A percentile compares a stretch with the other conserved stretches of the same genome.
Conservation (phyloP, 2,329 filamentous ascomycete species). For the Drechmeria coniospora region DNA sequence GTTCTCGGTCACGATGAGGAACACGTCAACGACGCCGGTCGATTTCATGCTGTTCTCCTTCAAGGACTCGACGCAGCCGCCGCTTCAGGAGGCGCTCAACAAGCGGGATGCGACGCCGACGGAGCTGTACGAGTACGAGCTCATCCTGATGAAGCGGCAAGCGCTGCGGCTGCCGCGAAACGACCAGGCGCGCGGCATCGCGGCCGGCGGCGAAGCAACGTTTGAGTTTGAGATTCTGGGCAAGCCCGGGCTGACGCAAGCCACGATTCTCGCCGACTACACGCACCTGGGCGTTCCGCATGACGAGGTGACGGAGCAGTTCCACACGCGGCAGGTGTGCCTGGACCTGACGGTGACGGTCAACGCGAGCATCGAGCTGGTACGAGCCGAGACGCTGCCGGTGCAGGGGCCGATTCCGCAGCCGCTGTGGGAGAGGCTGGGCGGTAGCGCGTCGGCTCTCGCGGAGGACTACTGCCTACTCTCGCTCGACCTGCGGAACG, state of each 20-base stretch:
- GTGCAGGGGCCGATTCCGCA: conserved; percentile 51
- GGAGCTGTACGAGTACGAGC: conserved; percentile 75
- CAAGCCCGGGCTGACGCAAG: conserved; percentile 68
- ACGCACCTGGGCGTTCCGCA: conserved; percentile 57
- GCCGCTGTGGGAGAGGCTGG: conserved; percentile 38
- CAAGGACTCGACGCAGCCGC: conserved; percentile 69
- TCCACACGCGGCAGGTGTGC: conserved; percentile 72
- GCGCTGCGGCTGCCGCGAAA: conserved; percentile 44
- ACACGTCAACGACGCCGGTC: conserved; percentile 59
- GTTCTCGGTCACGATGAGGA: conserved; percentile 69
- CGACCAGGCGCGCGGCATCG: conserved; percentile 42
- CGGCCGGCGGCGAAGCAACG: conserved; percentile 48
- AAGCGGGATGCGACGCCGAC: conserved; percentile 64
- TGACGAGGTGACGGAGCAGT: conserved; percentile 54
- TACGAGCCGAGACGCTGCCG: conserved; percentile 63
- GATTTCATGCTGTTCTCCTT: conserved; percentile 82
- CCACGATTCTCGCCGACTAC: conserved; percentile 73
- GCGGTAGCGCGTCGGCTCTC: conserved; percentile 18
- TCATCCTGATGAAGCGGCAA: conserved; percentile 60
- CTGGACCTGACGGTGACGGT: conserved; percentile 77
- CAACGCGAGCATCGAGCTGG: conserved; percentile 75
- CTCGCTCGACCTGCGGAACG: conserved; percentile 72
- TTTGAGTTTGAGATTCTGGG: conserved; percentile 79
- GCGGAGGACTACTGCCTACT: conserved; percentile 60
- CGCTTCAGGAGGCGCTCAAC: conserved; percentile 57